Percentiles rank a stretch among this genome's conserved stretches.
phyloP scores from a whole-genome alignment of 352 stramenopile species.

The Phytopythium cucurbitacearum region DNA sequence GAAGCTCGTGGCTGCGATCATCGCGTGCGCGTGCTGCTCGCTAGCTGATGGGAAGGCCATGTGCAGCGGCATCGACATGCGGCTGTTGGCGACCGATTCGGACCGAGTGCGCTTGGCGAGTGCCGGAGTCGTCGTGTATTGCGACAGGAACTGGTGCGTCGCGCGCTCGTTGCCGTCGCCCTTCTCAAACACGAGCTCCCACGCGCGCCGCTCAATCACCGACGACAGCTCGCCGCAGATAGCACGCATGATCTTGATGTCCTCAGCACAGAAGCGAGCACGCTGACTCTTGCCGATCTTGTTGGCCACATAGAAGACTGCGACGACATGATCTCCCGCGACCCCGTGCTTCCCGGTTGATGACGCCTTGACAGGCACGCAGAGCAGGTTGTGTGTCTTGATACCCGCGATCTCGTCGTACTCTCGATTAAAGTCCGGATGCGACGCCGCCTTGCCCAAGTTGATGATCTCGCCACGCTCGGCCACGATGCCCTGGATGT shows the following conservation, averaged over 20 bases:
- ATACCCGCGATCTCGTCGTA: conserved; percentile 63
- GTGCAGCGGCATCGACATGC: conserved; percentile 8
- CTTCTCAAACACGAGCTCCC: conserved; percentile 70
- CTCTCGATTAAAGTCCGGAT: conserved; percentile 61
- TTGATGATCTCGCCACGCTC: conserved; percentile 52
- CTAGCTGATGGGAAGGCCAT: conserved; percentile 6
- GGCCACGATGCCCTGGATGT: conserved; percentile 65
- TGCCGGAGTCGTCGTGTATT: conserved; percentile 62
- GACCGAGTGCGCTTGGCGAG: conserved; percentile 19
- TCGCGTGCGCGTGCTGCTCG: conserved; percentile 25
- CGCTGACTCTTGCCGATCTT: conserved; percentile 38
- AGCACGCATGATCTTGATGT: conserved; percentile 61
- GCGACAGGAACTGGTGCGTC: conserved; percentile 66
- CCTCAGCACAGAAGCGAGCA: conserved; percentile 49
- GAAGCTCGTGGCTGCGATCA: conserved; percentile 31
- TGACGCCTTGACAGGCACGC: conserved; percentile 59
- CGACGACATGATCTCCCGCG: conserved; percentile 50
- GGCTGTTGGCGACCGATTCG: conserved; percentile 13
- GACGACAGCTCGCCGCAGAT: conserved; percentile 61
- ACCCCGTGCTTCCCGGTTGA: conserved; percentile 27
- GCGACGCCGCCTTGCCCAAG: conserved; percentile 35
- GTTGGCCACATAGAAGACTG: conserved; percentile 81
- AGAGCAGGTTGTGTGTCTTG: conserved; percentile 62
- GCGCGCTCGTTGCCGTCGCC: conserved; percentile 42
- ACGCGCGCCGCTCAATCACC: conserved; percentile 60